Evolutionary conservation across 768 basidiomycete genomes (phyloP).

Genomic region (Tulasnella sp.): DNA sequence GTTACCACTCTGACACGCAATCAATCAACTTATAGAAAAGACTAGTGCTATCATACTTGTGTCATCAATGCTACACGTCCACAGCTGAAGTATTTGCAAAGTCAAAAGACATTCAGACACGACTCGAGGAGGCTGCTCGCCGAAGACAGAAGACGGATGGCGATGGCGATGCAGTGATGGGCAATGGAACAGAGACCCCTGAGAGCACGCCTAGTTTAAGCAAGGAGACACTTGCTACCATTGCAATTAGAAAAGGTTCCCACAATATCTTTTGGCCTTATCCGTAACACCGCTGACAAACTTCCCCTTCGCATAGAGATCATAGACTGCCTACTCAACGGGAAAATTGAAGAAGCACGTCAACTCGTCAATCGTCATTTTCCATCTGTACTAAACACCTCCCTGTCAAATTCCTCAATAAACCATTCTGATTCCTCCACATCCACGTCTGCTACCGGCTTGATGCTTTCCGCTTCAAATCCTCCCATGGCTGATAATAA

Average conservation of each 20-base stretch:
- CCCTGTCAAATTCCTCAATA: neutral
- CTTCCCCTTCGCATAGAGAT: slow-evolving; percentile 40
- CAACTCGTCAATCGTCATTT: slow-evolving; percentile 56
- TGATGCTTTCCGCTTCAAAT: neutral
- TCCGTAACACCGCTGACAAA: neutral
- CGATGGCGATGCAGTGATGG: slow-evolving; percentile 9
- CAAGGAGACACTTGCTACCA: neutral
- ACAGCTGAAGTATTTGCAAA: slow-evolving; percentile 56
- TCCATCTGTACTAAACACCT: slow-evolving; percentile 45
- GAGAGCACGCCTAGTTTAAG: neutral
- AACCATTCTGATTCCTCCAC: neutral
- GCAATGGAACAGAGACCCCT: too few species aligned
- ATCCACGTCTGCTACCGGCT: neutral
- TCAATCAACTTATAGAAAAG: neutral
- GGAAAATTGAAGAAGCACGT: slow-evolving; percentile 60
- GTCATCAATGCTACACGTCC: slow-evolving; percentile 55
- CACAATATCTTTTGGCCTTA: neutral
- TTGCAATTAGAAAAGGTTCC: slow-evolving; percentile 1
- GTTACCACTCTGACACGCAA: neutral
- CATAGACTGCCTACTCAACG: slow-evolving; percentile 52
- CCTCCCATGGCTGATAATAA: neutral
- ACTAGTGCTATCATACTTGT: slow-evolving; percentile 64
- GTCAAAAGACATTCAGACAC: neutral
- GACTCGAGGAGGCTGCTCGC: slow-evolving; percentile 1
- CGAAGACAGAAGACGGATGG: neutral